A percentile compares a stretch with the other conserved stretches of the same genome.
These are phyloP conservation scores for Penicillium sp. DNA, from an alignment of 2,329 filamentous ascomycete genomes.

Conservation along the genomic window DNA sequence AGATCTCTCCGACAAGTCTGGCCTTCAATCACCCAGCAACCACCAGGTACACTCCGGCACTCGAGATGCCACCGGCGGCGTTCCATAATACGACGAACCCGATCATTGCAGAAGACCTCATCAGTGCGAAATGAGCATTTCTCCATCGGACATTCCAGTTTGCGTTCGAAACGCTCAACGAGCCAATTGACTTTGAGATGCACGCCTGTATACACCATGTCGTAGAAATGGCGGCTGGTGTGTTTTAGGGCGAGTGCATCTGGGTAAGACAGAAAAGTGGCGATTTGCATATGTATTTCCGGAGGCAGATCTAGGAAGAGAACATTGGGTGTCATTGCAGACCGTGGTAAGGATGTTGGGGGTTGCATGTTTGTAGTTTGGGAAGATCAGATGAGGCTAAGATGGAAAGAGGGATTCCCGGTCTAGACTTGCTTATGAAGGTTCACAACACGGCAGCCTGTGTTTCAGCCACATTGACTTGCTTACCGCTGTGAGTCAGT, in stretches of 20 bases:
- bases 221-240: constrained; percentile 63
- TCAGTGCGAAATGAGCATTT: constrained; percentile 45
- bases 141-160: constrained; percentile 65
- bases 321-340: not conserved
- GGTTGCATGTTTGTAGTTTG: not conserved
- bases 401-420: not conserved
- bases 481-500: not conserved
- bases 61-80: constrained; percentile 42
- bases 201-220: constrained; percentile 65
- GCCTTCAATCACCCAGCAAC: constrained; percentile 42
- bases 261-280: constrained; percentile 63
- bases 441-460: not conserved
- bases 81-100: constrained; percentile 44
- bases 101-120: constrained; percentile 42
- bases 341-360: not conserved
- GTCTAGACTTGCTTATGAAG: not conserved
- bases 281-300: constrained; percentile 67
- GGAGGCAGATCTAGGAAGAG: constrained; percentile 57
- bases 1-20: constrained; percentile 32
- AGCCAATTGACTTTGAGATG: constrained; percentile 69
- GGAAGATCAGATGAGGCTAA: not conserved
- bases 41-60: constrained; percentile 31
- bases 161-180: constrained; percentile 61
- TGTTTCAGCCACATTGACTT: not conserved
- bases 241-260: constrained; percentile 72